A percentile compares a stretch with the other conserved stretches of the same genome.
Conservation (phyloP, 305 asterid species). For the Fraxinus platypoda region DNA sequence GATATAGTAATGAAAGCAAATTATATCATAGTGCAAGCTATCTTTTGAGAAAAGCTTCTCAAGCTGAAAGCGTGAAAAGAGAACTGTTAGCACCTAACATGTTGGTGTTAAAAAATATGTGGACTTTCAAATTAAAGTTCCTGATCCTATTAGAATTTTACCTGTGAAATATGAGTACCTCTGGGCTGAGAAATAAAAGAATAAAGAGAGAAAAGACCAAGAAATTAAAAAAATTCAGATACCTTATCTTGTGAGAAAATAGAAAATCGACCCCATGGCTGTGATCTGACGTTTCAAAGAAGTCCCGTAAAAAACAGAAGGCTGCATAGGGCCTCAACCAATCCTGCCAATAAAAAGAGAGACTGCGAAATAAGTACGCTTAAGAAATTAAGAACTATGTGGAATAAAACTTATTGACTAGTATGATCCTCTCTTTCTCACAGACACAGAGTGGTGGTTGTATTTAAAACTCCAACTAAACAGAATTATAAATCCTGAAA, state of each 20-base stretch:
- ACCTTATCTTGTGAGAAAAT: constrained; percentile 66
- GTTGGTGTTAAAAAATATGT: constrained; percentile 10
- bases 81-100: constrained; percentile 21
- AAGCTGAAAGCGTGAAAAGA: constrained; percentile 56
- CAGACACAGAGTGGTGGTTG: not conserved
- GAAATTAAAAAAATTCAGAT: constrained; percentile 4
- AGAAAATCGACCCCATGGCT: constrained; percentile 94
- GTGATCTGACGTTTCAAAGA: constrained; percentile 91
- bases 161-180: not conserved
- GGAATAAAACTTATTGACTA: not conserved
- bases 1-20: constrained; percentile 81
- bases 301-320: constrained; percentile 89
- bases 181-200: not conserved
- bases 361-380: not conserved
- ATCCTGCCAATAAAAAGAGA: constrained; percentile 49
- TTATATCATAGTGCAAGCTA: constrained; percentile 66
- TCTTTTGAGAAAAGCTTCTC: constrained; percentile 75
- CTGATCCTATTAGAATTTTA: not conserved
- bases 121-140: constrained; percentile 3
- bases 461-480: not conserved
- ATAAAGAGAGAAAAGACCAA: constrained; percentile 3
- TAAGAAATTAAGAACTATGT: not conserved
- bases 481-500: not conserved
- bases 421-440: not conserved
- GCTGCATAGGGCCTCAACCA: constrained; percentile 96